These are phyloP conservation scores for Trichoderma gamsii DNA, from an alignment of 495 filamentous ascomycete species.

Conservation along the genomic window DNA sequence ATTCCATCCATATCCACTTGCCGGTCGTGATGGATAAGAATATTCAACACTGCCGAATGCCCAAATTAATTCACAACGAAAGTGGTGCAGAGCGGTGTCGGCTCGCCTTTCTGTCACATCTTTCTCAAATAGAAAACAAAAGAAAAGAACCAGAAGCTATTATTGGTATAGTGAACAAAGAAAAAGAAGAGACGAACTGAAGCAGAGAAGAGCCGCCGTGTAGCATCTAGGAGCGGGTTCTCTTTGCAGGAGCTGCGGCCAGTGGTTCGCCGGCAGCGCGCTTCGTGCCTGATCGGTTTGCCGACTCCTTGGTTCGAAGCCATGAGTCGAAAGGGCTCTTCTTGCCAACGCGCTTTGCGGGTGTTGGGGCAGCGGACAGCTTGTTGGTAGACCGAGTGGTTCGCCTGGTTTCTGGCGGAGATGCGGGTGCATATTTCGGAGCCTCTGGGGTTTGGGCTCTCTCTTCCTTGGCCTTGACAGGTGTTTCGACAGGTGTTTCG, in stretches of 20 bases:
- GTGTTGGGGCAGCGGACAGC: constrained; percentile 23
- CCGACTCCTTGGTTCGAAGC: constrained; percentile 52
- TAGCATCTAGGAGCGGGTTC: neutral
- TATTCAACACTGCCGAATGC: constrained; percentile 3
- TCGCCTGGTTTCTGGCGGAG: constrained; percentile 50
- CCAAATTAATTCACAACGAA: constrained; percentile 4
- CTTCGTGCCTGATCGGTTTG: constrained; percentile 17
- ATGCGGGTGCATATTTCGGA: constrained; percentile 45
- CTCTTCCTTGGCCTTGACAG: constrained; percentile 24
- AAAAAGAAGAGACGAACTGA: neutral
- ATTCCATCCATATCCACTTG: constrained; percentile 4
- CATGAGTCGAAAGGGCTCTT: constrained; percentile 62
- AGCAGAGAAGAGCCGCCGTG: neutral
- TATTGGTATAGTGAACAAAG: constrained; percentile 9
- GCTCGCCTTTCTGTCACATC: neutral
- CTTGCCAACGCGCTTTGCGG: constrained; percentile 33
- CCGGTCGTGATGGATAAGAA: constrained; percentile 6
- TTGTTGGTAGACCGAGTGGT: constrained; percentile 41
- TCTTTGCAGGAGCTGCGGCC: neutral
- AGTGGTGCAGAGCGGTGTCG: neutral
- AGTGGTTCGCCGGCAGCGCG: constrained; percentile 7
- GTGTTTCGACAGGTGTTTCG: constrained; percentile 24
- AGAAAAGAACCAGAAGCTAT: constrained; percentile 3
- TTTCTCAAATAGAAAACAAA: neutral
- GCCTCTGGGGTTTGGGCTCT: constrained; percentile 44